These are phyloP conservation scores for Austropuccinia psidii DNA, from an alignment of 1,284 basidiomycete species.

Conservation along the genomic window DNA sequence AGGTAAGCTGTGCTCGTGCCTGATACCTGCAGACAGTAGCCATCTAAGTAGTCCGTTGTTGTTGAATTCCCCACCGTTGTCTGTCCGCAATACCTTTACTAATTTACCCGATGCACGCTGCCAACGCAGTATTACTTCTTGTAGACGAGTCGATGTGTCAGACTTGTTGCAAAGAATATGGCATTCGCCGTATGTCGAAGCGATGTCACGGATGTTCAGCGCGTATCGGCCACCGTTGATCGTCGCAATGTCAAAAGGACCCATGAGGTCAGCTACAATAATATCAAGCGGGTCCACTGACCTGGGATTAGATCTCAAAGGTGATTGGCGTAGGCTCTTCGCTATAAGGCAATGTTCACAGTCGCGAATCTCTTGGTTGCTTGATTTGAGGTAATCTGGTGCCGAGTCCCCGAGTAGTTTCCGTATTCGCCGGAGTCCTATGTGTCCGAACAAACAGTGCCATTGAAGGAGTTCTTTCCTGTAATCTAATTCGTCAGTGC, in stretches of 20 bases:
- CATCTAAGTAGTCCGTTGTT: neutral
- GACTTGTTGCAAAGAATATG: neutral
- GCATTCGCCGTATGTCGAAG: neutral
- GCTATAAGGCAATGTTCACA: conserved; percentile 16
- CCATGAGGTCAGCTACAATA: neutral
- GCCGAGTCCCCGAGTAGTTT: neutral
- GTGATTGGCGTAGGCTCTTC: neutral
- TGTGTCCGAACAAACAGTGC: conserved; percentile 1
- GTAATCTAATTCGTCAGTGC: too few species aligned
- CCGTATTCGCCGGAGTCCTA: neutral
- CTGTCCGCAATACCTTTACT: neutral
- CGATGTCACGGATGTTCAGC: neutral
- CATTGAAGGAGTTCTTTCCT: neutral
- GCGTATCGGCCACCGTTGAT: neutral
- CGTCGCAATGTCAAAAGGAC: neutral
- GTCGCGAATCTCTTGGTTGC: neutral
- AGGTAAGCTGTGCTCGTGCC: neutral
- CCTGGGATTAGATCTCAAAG: neutral
- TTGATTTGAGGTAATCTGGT: neutral
- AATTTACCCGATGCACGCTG: neutral
- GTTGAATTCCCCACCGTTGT: conserved; percentile 8
- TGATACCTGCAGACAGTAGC: neutral
- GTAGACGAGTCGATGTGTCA: neutral
- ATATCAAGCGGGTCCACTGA: neutral
- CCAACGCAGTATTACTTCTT: neutral